Evolutionary conservation across 2,329 filamentous ascomycete species (phyloP), one percentile per base, ranked within the genome.

Genomic region (Sclerotinia minor): DNA sequence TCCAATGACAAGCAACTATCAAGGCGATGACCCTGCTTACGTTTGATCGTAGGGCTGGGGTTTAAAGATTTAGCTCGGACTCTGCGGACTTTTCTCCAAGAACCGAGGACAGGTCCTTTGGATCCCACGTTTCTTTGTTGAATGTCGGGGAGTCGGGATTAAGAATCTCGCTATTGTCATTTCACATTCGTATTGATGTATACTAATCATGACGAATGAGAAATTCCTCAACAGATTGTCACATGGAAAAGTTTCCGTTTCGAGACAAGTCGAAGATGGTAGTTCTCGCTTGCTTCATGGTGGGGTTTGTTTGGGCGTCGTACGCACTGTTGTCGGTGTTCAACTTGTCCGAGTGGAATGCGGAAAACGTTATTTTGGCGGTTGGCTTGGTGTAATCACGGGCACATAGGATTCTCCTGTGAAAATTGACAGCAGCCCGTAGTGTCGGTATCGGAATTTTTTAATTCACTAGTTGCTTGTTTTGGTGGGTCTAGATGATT

Each of bases 341-440:
- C 59, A 50, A 19, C 21, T 61, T 61, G 59, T 61, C 59, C 59
- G 59, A 61, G 45, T 26, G 59, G 21, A 50, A 35, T 60, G 44
- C 44, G 59, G 45, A 61, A 61, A 61, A 35, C 21, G 29, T 41
- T 19, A 38, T 35, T 19, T 35, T 19, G 11, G 17, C 21, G 19
- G 21, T 13, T n/a, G 11, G 58, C 38, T 26, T 50, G 59, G n/a
- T 35, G 13, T 38, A 26, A 26, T 26, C 15, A 7, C 29, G n/a
- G 29, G 59, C 47, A 38, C 19, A 38, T 44, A 13, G 54, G 35
- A 24, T 26, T 57, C 15, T 57, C 54, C 45, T 26, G 8, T 35
- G 35, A 35, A 35, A 35, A 35, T 50, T 24, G 59, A 61, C 26
- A 61, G 5, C 29, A 60, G 29, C n/a, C 50, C 32, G 45, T 50